phyloP scores from a whole-genome alignment of 164 flowering plant genomes.

The Piper betle region DNA sequence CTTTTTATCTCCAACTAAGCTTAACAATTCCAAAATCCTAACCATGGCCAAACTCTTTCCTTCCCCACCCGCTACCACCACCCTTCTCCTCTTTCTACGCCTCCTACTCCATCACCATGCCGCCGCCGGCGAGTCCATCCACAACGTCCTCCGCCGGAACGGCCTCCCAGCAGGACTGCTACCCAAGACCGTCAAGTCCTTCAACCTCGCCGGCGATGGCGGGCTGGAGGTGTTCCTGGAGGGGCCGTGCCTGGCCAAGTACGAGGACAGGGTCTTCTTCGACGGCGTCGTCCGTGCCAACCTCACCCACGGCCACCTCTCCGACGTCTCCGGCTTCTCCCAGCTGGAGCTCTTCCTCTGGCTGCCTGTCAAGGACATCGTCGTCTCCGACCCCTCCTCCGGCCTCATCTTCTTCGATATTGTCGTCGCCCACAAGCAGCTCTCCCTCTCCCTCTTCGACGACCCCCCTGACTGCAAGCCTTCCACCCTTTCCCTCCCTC shows the following conservation, averaged over 20 bases:
- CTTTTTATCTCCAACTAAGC: too few species aligned
- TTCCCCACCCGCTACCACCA: too few species aligned
- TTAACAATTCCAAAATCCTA: too few species aligned
- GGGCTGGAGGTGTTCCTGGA: conserved; percentile 47
- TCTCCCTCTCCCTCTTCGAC: conserved; percentile 73
- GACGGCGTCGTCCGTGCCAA: conserved; percentile 62
- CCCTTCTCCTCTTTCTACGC: too few species aligned
- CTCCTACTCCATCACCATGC: too few species aligned
- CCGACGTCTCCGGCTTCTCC: conserved; percentile 48
- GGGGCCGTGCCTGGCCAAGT: conserved; percentile 59
- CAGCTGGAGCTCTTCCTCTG: conserved; percentile 85
- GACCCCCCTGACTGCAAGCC: conserved; percentile 35
- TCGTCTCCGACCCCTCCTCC: conserved; percentile 54
- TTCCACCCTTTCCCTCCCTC: too few species aligned
- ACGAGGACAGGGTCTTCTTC: conserved; percentile 54
- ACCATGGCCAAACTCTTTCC: too few species aligned
- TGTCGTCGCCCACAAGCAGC: conserved; percentile 67
- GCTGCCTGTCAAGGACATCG: conserved; percentile 73
- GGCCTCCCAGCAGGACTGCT: conserved; percentile 73
- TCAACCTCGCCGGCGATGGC: conserved; percentile 34
- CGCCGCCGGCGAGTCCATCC: conserved; percentile 22
- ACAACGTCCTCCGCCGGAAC: conserved; percentile 43
- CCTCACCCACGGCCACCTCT: conserved; percentile 57
- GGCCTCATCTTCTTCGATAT: conserved; percentile 72
- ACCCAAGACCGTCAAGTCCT: conserved; percentile 55